Percentiles rank a stretch among this genome's conserved stretches.
phyloP scores from a whole-genome alignment of 805 yeast genomes.

The Nakazawaea pomicola region DNA sequence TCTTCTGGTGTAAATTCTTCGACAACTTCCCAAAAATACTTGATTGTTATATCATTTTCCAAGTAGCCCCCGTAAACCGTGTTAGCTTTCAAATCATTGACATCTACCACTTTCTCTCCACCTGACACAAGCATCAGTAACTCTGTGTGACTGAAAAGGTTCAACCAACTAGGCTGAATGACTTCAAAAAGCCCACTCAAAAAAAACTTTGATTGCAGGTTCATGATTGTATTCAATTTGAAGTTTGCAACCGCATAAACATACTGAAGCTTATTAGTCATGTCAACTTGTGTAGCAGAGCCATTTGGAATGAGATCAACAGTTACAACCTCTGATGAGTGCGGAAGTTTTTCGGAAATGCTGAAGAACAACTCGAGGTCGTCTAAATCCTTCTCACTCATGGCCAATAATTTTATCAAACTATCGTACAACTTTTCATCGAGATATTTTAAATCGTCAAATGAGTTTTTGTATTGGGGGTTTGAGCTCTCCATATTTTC shows the following conservation, averaged over 20 bases:
- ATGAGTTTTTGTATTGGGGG: constrained; percentile 46
- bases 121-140: constrained; percentile 83
- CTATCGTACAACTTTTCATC: constrained; percentile 65
- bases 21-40: constrained; percentile 70
- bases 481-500: constrained; percentile 12
- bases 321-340: constrained; percentile 25
- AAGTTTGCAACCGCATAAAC: constrained; percentile 74
- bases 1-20: constrained; percentile 63
- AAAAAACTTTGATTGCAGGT: constrained; percentile 56
- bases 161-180: constrained; percentile 70
- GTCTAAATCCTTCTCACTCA: constrained; percentile 52
- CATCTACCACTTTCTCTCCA: constrained; percentile 62
- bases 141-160: constrained; percentile 80
- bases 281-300: constrained; percentile 46
- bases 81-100: constrained; percentile 61
- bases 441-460: constrained; percentile 71
- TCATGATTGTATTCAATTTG: constrained; percentile 61
- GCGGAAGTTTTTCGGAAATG: constrained; percentile 36
- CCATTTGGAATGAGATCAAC: constrained; percentile 66
- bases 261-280: constrained; percentile 61
- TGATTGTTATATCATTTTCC: constrained; percentile 53
- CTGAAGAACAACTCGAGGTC: constrained; percentile 64
- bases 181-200: constrained; percentile 67
- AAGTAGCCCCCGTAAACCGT: constrained; percentile 63
- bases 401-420: constrained; percentile 53